A percentile compares a stretch with the other conserved stretches of the same genome.
Conservation (phyloP, 257 asterid species). For the Scutellaria galericulata region DNA sequence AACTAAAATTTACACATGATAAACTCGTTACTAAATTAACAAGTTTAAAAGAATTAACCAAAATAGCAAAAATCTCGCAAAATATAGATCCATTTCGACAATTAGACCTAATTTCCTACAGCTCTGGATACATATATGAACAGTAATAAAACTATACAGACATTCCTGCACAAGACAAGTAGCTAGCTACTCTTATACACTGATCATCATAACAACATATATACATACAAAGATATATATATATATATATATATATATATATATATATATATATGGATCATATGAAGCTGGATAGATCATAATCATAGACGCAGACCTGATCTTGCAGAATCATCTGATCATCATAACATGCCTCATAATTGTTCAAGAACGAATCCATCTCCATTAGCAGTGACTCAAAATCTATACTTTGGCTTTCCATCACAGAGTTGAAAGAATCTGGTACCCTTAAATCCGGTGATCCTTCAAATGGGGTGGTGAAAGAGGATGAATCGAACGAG, state of each 20-base stretch:
- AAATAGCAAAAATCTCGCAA: no score
- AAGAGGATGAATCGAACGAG: slow-evolving; percentile 49
- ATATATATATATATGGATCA: background rate
- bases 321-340: slow-evolving; percentile 42
- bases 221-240: no score
- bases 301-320: slow-evolving; percentile 49
- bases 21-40: no score
- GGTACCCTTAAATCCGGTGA: slow-evolving; percentile 37
- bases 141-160: background rate
- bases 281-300: slow-evolving; percentile 48
- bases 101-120: no score
- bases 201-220: no score
- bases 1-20: no score
- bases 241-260: slow-evolving; percentile 1
- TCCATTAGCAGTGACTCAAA: slow-evolving; percentile 61
- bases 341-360: slow-evolving; percentile 19
- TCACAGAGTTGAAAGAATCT: background rate
- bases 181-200: no score
- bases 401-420: slow-evolving; percentile 33
- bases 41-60: no score
- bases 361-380: slow-evolving; percentile 42
- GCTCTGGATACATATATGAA: slow-evolving; percentile 4
- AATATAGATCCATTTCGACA: no score
- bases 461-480: slow-evolving; percentile 43
- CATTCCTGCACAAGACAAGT: slow-evolving; percentile 4